Percentiles rank a stretch among this genome's conserved stretches.
Evolutionary conservation across 75 land plant genomes (phyloP).

Genomic region (Pinus taeda): DNA sequence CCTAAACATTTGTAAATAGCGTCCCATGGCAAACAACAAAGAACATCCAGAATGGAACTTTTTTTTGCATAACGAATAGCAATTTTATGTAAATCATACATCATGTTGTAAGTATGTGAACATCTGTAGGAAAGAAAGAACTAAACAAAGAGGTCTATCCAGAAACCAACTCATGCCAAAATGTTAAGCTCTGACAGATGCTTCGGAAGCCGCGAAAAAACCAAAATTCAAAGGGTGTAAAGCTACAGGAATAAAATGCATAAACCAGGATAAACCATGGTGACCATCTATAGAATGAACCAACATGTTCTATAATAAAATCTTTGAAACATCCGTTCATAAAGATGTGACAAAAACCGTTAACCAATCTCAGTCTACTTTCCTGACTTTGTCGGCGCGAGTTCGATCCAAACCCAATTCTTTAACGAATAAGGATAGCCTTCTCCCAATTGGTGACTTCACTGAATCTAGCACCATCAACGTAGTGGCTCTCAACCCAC

Average conservation of each 20-base stretch:
- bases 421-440: not conserved
- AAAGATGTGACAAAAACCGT: not conserved
- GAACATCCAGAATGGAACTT: conserved; percentile 46
- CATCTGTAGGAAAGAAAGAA: conserved; percentile 70
- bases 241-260: conserved; percentile 73
- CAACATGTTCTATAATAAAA: not conserved
- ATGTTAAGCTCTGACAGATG: conserved; percentile 57
- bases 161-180: conserved; percentile 56
- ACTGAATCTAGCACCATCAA: too few relatives aligned
- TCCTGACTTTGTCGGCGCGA: not conserved
- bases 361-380: not conserved
- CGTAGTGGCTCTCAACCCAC: too few relatives aligned
- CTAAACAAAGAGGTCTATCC: conserved; percentile 51
- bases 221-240: conserved; percentile 81
- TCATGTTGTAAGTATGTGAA: conserved; percentile 52
- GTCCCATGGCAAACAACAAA: conserved; percentile 83
- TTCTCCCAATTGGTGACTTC: not conserved
- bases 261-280: conserved; percentile 52
- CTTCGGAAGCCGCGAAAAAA: conserved; percentile 71
- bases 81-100: conserved; percentile 35
- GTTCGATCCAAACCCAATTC: conserved; percentile 1
- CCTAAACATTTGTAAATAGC: conserved; percentile 48
- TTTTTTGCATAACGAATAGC: conserved; percentile 65
- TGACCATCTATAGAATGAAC: conserved; percentile 47
- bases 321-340: not conserved